Evolutionary conservation across 306 rosid species (phyloP), one percentile per base, ranked within the genome.

Genomic region (Canavalia ensiformis): DNA sequence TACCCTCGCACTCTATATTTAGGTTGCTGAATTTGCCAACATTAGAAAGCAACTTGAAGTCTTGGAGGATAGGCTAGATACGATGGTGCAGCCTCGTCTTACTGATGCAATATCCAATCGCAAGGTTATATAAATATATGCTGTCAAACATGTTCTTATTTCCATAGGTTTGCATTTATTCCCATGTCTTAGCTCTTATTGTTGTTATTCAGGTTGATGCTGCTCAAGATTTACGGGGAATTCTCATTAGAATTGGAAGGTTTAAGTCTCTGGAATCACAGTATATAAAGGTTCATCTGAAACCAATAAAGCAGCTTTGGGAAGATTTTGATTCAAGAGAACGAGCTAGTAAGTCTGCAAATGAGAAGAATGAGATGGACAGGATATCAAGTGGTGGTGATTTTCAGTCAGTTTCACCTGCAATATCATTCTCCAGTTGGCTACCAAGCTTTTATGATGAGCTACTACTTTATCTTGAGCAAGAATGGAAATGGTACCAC

Each of bases 1-100:
- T 10, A 31, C 64, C 63, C 28, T 7, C 4, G 0, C 44, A 0
- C 29, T 33, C 31, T 13, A 7, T 68, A 6, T 83, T 68, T 84
- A 96, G 99, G 99, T 96, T 85, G 99, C 99, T 35, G 99, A 96
- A 83, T 96, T 96, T 87, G 99, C 99, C 65, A 96, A 96, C 79
- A 91, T 96, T 75, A 89, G 98, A 88, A 96, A 86, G 85, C 99
- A 96, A 81, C 99, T 96, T 42, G 97, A 96, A 89, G 99, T 96
- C 88, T 76, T 96, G 83, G 99, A 96, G 86, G 99, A 96, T 80
- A 93, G 97, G 90, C 87, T 96, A 75, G 99, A 96, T 83, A 83
- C 82, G 2, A 93, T 96, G 98, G 99, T 96, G 83, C 98, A 93
- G 81, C 98, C 99, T 58, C 97, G 98, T 58, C 88, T 93, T 68